Evolutionary conservation across 768 basidiomycete species (phyloP).

Genomic region (Lentinula aciculospora): DNA sequence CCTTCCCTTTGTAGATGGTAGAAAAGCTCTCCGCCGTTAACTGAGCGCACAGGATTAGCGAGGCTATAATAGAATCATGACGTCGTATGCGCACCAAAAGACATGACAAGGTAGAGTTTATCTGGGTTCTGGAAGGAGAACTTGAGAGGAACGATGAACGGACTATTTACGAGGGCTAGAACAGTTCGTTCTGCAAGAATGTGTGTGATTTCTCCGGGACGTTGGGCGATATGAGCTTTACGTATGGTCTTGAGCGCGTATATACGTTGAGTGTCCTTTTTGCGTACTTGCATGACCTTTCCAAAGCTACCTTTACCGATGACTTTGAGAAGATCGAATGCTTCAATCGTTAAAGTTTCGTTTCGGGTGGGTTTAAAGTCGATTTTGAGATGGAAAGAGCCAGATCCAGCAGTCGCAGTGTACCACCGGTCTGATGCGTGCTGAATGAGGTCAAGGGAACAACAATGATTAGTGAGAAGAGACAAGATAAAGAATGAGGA

Average conservation of each 20-base stretch:
- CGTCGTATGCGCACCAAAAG: conserved; percentile 59
- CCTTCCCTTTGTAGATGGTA: conserved; percentile 97
- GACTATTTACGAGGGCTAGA: conserved; percentile 94
- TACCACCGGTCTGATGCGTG: conserved; percentile 92
- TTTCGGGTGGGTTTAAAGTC: conserved; percentile 86
- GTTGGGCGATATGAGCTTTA: conserved; percentile 95
- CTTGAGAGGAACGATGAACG: conserved; percentile 98
- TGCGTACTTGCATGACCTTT: conserved; percentile 99
- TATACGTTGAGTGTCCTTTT: conserved; percentile 96
- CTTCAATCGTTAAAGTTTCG: conserved; percentile 88
- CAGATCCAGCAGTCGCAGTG: conserved; percentile 72
- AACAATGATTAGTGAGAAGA: too few relatives aligned
- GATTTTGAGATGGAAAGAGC: conserved; percentile 94
- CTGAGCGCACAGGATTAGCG: conserved; percentile 27
- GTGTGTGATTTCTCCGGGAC: conserved; percentile 96
- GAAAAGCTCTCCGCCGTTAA: conserved; percentile 97
- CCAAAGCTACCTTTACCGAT: conserved; percentile 98
- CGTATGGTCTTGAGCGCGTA: conserved; percentile 98
- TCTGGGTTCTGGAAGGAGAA: conserved; percentile 98
- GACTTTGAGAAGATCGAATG: conserved; percentile 94
- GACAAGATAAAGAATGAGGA: conserved; percentile 10
- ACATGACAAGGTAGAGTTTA: conserved; percentile 96
- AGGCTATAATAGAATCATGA: conserved; percentile 3
- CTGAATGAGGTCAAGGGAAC: conserved; percentile 27
- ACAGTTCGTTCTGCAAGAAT: conserved; percentile 97